Evolutionary conservation across 2,329 filamentous ascomycete genomes (phyloP), one percentile per base, ranked within the genome.

Genomic region (Fusarium succisae): DNA sequence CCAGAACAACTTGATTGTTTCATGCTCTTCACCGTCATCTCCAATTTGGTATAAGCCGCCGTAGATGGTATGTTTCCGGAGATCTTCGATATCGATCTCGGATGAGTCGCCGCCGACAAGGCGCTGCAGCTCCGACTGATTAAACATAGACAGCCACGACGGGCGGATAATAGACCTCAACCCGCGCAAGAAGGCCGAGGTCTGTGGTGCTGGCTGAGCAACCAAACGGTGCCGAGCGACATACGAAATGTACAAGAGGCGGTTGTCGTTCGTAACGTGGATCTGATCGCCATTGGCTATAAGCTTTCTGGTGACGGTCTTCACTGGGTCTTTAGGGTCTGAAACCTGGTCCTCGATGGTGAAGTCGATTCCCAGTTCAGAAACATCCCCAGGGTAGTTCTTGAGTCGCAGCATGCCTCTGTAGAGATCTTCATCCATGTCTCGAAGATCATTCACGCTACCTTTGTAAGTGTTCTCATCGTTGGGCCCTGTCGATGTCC

Each of bases 111-210:
- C 96, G 60, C 95, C 94, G 22, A 99, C 93, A 11, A 99, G 91
- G 3, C 94, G 96, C 83, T 98, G 96, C 9, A 99, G 88, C 81
- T 99, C 96, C 7, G 91, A 91, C 81, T 98, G 96, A 82, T 99
- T 99, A 86, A 99, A 99, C 96, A 99, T 98, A 78, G 93, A 95
- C 9, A 99, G 88, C 96, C 96, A 99, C 8, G 91, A 90, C 0
- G 96, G 95, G 66, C 95, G 92, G 74, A 99, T 96, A 79, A 99
- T 97, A 73, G 92, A 88, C 28, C 93, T 91, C 3, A 99, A 90
- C 0, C 96, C 96, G 63, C 91, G 91, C 13, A 99, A 88, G 81
- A 99, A 99, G 3, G 95, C 94, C 28, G 91, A 88, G 2, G 95
- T 98, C 79, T 98, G 95, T n/a, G 87, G 84, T 56, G 89, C 89